Evolutionary conservation across 768 basidiomycete genomes (phyloP), one percentile per base, ranked within the genome.

Genomic region (Ramaria sp.): DNA sequence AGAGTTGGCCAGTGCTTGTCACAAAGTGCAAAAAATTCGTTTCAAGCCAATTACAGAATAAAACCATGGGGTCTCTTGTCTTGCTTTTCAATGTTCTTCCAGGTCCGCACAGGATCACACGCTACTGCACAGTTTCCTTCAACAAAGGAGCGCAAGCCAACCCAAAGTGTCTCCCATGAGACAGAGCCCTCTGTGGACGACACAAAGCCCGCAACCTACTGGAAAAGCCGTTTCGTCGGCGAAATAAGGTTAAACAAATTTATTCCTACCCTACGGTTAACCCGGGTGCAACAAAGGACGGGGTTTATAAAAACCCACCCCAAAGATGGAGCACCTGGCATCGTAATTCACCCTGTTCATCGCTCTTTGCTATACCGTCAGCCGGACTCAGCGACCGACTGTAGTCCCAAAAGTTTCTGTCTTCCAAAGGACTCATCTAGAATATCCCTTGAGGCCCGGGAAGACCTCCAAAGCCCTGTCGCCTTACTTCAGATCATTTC

Each of bases 1-100:
- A 50, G 48, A 37, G 48, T 50, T 32, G 48, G 48, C 48, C 28
- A 24, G n/a, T 27, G 45, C 28, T 30, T 47, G 45, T 27, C 34
- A 20, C 30, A 50, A 37, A 20, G 48, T 50, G 20, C 48, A 50
- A 30, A 8, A 15, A 22, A 30, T 47, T 24, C 28, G 5, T 50
- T 37, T 22, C 28, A 37, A 37, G 16, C 28, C 10, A 34, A 12
- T 37, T 30, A 24, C 45, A 47, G 8, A 27, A 10, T 30, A 47
- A 9, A 2, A 8, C 22, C 25, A 50, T 50, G 48, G 48, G 5
- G 13, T 20, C 30, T 50, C 15, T 24, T 30, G 45, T n/a, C 45
- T 25, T 27, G 28, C 8, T 47, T n/a, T n/a, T n/a, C 28, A 30
- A 47, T 25, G 13, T 16, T n/a, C 22, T 47, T 28, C 16, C 45